Evolutionary conservation across 1,139 yeast species (phyloP).

Genomic region (Sugiyamaella sp.): DNA sequence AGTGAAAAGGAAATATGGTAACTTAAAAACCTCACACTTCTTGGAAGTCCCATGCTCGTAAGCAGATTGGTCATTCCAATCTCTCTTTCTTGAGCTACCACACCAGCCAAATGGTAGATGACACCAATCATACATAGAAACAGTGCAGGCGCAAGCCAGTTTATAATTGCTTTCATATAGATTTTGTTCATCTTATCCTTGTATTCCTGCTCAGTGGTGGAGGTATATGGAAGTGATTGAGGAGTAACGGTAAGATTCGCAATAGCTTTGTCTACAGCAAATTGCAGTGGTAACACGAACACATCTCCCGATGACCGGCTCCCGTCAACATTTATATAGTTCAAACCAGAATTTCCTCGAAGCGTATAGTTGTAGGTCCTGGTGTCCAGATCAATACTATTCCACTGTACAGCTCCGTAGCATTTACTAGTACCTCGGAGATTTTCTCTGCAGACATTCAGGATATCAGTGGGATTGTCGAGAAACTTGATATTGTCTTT

Average conservation of each 20-base stretch:
- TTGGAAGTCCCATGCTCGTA: conserved; percentile 41
- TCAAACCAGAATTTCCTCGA: conserved; percentile 42
- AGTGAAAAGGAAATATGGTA: conserved; percentile 38
- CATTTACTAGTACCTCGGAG: conserved; percentile 41
- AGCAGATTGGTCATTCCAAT: conserved; percentile 40
- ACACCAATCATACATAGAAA: conserved; percentile 44
- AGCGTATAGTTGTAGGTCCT: conserved; percentile 42
- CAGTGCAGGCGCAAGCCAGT: conserved; percentile 44
- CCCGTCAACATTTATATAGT: conserved; percentile 33
- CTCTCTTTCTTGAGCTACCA: conserved; percentile 42
- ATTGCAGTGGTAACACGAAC: conserved; percentile 42
- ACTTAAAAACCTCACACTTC: conserved; percentile 35
- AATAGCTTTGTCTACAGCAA: conserved; percentile 45
- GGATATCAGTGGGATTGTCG: conserved; percentile 34
- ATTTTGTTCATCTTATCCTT: conserved; percentile 32
- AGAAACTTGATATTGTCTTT: conserved; percentile 34
- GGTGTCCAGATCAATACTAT: conserved; percentile 32
- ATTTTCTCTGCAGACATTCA: conserved; percentile 39
- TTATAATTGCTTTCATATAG: conserved; percentile 37
- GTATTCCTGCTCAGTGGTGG: conserved; percentile 34
- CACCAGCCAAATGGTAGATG: conserved; percentile 43
- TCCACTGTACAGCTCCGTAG: conserved; percentile 44
- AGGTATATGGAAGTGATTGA: conserved; percentile 40
- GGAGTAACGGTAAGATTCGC: conserved; percentile 37
- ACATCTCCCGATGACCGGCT: conserved; percentile 38